A percentile compares a stretch with the other conserved stretches of the same genome.
These are phyloP conservation scores for Fusarium xylarioides DNA, from an alignment of 2,329 filamentous ascomycete genomes.

Conservation along the genomic window DNA sequence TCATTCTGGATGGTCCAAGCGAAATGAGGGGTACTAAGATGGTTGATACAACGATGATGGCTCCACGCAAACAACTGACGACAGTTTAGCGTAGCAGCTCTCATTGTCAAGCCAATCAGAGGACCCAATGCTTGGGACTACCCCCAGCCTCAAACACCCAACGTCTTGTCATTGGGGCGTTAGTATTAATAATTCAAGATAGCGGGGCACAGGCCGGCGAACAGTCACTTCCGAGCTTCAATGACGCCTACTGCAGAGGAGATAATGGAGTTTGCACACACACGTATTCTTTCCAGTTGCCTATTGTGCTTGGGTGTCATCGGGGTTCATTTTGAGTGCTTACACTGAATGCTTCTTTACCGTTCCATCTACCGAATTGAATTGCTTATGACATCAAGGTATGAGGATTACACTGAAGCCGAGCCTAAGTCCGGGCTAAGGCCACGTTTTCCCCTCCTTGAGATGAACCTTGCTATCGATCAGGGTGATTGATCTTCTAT, in stretches of 20 bases:
- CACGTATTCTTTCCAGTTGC: neutral
- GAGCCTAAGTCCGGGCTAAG: slow-evolving; percentile 13
- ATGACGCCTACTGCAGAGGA: slow-evolving; percentile 9
- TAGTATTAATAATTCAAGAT: slow-evolving; percentile 22
- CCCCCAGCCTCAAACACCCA: neutral
- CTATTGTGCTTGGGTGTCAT: neutral
- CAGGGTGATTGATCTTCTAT: neutral
- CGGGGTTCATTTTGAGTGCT: neutral
- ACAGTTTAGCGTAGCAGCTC: slow-evolving; percentile 15
- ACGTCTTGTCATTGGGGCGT: neutral
- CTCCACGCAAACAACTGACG: slow-evolving; percentile 21
- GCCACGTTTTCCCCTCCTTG: neutral
- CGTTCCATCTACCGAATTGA: neutral
- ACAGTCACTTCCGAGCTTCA: neutral
- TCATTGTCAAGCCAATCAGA: slow-evolving; percentile 2
- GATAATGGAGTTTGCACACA: neutral
- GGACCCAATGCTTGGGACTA: neutral
- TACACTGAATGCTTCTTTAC: neutral
- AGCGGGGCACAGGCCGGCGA: slow-evolving; percentile 2
- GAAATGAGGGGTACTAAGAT: slow-evolving; percentile 15
- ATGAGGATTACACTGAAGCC: slow-evolving; percentile 4
- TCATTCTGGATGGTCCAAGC: slow-evolving; percentile 17
- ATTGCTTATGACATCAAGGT: neutral
- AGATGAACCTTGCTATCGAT: neutral
- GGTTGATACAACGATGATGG: slow-evolving; percentile 10